Evolutionary conservation across 176 grass and related monocot genomes (phyloP), one percentile per base, ranked within the genome.

Genomic region (Bonia amplexicaulis): DNA sequence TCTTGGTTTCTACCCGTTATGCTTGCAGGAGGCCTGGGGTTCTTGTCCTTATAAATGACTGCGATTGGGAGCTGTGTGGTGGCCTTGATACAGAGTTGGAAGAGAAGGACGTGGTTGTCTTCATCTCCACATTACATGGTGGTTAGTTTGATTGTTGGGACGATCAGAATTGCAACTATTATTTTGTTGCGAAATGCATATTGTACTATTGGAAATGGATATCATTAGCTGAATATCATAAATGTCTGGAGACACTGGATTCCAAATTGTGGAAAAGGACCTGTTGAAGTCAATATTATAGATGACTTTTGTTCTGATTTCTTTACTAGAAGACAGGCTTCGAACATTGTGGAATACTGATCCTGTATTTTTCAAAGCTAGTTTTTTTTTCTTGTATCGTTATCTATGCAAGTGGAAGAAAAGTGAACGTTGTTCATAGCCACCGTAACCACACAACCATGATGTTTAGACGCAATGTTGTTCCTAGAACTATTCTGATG

Each of bases 51-150:
- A 85, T 97, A 88, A 97, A 93, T 27, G 94, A 97, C 67, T 98
- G 93, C 0, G 96, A 98, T 46, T 95, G 96, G 95, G 91, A 98
- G 73, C 84, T 94, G 16, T 95, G 93, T 5, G 96, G 87, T 65
- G 87, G 84, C 63, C 83, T 95, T 26, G 91, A 98, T 81, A 77
- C 91, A 29, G 93, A 82, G 80, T 81, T 98, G 73, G 96, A 92
- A 87, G 96, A 98, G 54, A 98, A 95, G 78, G 96, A 98, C 80
- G 78, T 84, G 22, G 90, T 98, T 49, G 93, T 98, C 42, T 98
- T 95, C 76, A 95, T 95, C 67, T 95, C 93, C 66, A 98, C 91
- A 63, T 61, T 98, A 76, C 93, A 98, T 75, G 93, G 96, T 63
- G 96, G 93, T 88, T 98, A 87, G 57, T 76, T 51, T 82, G 14